Evolutionary conservation across 192 early-diverging fungal species (phyloP).

Genomic region (Dissophora globulifera): DNA sequence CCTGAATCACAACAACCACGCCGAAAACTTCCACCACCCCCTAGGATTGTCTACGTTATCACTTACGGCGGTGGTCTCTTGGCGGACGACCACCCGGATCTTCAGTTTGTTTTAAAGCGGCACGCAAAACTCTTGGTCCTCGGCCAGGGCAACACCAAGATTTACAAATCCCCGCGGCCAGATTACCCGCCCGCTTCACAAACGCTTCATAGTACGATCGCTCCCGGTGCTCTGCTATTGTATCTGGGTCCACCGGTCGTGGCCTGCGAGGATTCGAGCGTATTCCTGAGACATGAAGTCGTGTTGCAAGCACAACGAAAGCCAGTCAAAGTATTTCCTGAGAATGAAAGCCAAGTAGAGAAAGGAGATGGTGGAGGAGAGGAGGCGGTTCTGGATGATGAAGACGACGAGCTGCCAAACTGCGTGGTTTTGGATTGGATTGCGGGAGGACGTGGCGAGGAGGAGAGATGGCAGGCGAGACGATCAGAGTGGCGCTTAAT

Average conservation of each 20-base stretch:
- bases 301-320: constrained; percentile 39
- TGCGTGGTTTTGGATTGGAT: constrained; percentile 54
- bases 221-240: constrained; percentile 20
- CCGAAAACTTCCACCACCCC: constrained; percentile 13
- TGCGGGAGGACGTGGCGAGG: constrained; percentile 39
- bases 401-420: constrained; percentile 38
- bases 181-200: constrained; percentile 50
- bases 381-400: background rate
- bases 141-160: constrained; percentile 88
- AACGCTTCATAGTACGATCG: constrained; percentile 46
- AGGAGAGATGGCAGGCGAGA: constrained; percentile 42
- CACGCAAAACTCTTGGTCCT: constrained; percentile 71
- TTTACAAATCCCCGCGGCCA: constrained; percentile 67
- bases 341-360: no score
- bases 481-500: constrained; percentile 40
- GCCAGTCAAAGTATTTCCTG: no score
- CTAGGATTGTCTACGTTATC: constrained; percentile 75
- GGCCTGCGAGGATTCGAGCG: constrained; percentile 48
- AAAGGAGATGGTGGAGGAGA: no score
- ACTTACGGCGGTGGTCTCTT: constrained; percentile 90
- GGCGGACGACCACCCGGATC: constrained; percentile 75
- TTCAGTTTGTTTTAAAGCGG: constrained; percentile 62
- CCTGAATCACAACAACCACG: background rate
- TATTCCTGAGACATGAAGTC: constrained; percentile 48
- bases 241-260: constrained; percentile 38